Percentiles rank a stretch among this genome's conserved stretches.
phyloP scores from a whole-genome alignment of 441 rosid genomes.

The Corymbia citriodora region DNA sequence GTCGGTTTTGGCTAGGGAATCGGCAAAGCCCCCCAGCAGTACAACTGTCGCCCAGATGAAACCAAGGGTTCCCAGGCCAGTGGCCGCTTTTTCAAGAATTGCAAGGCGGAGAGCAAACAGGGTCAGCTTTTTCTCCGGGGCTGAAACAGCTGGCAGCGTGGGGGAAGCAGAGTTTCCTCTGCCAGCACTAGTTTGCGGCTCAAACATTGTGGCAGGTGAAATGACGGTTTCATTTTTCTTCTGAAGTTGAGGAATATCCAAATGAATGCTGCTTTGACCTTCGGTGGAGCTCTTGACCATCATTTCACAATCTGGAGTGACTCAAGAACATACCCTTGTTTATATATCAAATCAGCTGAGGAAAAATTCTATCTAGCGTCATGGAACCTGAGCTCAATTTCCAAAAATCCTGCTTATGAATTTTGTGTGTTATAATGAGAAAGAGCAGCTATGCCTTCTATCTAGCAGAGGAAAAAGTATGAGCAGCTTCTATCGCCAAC shows the following conservation, averaged over 20 bases:
- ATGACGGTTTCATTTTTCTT: slow-evolving; percentile 45
- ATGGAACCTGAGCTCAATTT: background rate
- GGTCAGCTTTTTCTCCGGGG: slow-evolving; percentile 81
- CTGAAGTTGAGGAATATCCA: slow-evolving; percentile 43
- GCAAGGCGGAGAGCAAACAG: slow-evolving; percentile 87
- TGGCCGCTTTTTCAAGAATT: slow-evolving; percentile 77
- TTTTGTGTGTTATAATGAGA: background rate
- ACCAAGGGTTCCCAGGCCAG: slow-evolving; percentile 85
- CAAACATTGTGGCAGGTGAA: slow-evolving; percentile 50
- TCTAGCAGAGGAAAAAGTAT: background rate
- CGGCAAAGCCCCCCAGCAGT: slow-evolving; percentile 87
- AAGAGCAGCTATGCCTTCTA: background rate
- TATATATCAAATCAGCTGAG: background rate
- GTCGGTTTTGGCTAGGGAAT: slow-evolving; percentile 68
- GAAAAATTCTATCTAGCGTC: background rate
- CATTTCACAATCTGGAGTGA: slow-evolving; percentile 22
- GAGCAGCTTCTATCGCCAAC: background rate
- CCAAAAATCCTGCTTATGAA: background rate
- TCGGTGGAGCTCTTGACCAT: slow-evolving; percentile 24
- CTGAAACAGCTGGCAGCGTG: slow-evolving; percentile 16
- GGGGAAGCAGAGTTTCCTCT: slow-evolving; percentile 23
- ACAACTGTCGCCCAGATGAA: slow-evolving; percentile 98
- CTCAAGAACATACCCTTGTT: background rate
- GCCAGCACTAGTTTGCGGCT: slow-evolving; percentile 31
- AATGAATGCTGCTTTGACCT: slow-evolving; percentile 38